A percentile compares a stretch with the other conserved stretches of the same genome.
Conservation (phyloP, 306 rosid genomes). For the Astragalus membranaceus region DNA sequence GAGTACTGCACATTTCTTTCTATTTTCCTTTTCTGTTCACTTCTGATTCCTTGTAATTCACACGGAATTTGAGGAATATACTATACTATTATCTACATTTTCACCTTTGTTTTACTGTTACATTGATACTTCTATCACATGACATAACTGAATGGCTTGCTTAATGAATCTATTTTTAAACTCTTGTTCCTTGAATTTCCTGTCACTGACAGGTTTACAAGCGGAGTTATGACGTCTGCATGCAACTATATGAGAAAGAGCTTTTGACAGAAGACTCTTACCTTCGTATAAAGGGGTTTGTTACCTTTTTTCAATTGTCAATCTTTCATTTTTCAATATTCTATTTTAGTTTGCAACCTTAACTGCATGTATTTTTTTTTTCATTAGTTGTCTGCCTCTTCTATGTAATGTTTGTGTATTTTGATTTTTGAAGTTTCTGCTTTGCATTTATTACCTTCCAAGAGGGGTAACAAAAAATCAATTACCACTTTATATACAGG, state of each 20-base stretch:
- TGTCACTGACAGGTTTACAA: slow-evolving; percentile 64
- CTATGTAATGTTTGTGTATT: not conserved
- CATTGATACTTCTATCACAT: too few relatives aligned
- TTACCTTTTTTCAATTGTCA: slow-evolving; percentile 10
- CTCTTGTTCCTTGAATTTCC: slow-evolving; percentile 11
- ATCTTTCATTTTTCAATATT: slow-evolving; percentile 5
- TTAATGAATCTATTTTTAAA: not conserved
- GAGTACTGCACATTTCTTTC: too few relatives aligned
- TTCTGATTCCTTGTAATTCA: too few relatives aligned
- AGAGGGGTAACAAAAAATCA: not conserved
- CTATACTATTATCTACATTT: too few relatives aligned
- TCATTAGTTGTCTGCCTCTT: slow-evolving; percentile 6
- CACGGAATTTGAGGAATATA: too few relatives aligned
- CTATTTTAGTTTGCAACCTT: not conserved
- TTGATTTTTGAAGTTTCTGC: slow-evolving; percentile 3
- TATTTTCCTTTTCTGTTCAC: too few relatives aligned
- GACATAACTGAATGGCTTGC: slow-evolving; percentile 4
- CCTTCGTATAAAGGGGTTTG: slow-evolving; percentile 73
- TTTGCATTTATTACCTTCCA: not conserved
- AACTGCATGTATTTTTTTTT: not conserved
- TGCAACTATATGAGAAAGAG: slow-evolving; percentile 91
- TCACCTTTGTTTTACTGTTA: too few relatives aligned
- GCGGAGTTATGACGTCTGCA: slow-evolving; percentile 79
- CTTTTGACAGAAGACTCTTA: slow-evolving; percentile 71
- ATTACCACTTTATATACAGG: slow-evolving; percentile 35